Conservation (phyloP, 345 rosid species). For the Iberis pinnata region DNA sequence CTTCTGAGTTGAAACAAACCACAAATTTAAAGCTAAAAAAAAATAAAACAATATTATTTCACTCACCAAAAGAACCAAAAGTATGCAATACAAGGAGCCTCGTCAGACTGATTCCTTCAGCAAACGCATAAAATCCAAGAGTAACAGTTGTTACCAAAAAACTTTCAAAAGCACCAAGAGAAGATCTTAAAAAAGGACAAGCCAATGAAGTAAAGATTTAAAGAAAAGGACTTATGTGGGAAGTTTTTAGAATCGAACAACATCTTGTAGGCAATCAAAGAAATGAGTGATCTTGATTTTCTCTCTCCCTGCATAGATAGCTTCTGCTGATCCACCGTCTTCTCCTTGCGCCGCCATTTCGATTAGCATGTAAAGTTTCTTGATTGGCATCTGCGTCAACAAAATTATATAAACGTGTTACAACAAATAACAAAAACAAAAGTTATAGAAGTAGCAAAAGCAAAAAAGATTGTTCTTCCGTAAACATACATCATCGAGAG, state of each 20-base stretch:
- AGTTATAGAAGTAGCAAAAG: background rate
- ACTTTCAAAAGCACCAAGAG: background rate
- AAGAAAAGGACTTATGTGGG: too few relatives aligned
- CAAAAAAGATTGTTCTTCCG: background rate
- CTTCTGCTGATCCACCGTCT: slow-evolving; percentile 67
- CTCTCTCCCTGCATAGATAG: slow-evolving; percentile 57
- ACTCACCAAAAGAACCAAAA: too few relatives aligned
- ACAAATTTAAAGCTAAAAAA: too few relatives aligned
- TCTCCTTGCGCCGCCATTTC: slow-evolving; percentile 99
- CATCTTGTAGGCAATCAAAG: slow-evolving; percentile 71
- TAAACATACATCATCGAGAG: slow-evolving; percentile 70
- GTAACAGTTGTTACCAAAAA: background rate
- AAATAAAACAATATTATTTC: too few relatives aligned
- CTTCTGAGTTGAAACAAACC: too few relatives aligned
- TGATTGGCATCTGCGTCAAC: slow-evolving; percentile 41
- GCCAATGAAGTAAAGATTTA: too few relatives aligned
- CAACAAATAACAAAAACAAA: background rate
- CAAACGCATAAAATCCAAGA: slow-evolving; percentile 11
- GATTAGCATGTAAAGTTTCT: slow-evolving; percentile 76
- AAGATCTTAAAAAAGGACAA: too few relatives aligned
- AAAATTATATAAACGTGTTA: too few relatives aligned
- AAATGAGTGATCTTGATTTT: slow-evolving; percentile 71
- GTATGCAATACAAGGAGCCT: too few relatives aligned
- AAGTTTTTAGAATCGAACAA: slow-evolving; percentile 47
- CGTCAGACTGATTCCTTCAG: too few relatives aligned